phyloP scores from a whole-genome alignment of 73 alveolate genomes.

The Tetrahymena borealis region DNA sequence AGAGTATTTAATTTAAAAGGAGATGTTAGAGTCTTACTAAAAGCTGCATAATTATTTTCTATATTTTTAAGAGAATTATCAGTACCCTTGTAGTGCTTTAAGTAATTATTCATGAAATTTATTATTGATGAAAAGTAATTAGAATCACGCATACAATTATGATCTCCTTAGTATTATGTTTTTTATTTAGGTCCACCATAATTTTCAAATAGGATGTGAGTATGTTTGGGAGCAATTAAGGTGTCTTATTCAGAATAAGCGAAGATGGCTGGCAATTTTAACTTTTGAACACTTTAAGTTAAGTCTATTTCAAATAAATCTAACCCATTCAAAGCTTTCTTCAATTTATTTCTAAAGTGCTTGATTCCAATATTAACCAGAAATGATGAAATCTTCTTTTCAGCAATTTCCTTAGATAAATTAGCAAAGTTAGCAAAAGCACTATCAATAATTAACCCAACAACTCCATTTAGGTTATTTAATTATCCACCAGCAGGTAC shows the following conservation, averaged over 20 bases:
- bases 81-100: neutral
- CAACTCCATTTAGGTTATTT: neutral
- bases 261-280: constrained; percentile 7
- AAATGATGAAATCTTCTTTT: neutral
- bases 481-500: neutral
- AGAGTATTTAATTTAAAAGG: neutral
- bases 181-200: constrained; percentile 18
- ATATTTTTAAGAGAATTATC: neutral
- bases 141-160: constrained; percentile 30
- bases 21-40: neutral
- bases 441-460: neutral
- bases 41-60: neutral
- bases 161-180: constrained; percentile 30
- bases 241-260: constrained; percentile 6
- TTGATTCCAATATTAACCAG: neutral
- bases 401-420: constrained; percentile 4
- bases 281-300: neutral
- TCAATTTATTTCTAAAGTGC: constrained; percentile 1
- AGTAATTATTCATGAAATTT: neutral
- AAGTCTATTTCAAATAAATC: constrained; percentile 9
- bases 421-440: constrained; percentile 1
- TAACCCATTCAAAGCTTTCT: neutral
- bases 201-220: neutral
- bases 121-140: constrained; percentile 2
- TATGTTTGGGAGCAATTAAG: neutral